phyloP scores from a whole-genome alignment of 2,329 filamentous ascomycete genomes.

The Macroventuria anomochaeta region DNA sequence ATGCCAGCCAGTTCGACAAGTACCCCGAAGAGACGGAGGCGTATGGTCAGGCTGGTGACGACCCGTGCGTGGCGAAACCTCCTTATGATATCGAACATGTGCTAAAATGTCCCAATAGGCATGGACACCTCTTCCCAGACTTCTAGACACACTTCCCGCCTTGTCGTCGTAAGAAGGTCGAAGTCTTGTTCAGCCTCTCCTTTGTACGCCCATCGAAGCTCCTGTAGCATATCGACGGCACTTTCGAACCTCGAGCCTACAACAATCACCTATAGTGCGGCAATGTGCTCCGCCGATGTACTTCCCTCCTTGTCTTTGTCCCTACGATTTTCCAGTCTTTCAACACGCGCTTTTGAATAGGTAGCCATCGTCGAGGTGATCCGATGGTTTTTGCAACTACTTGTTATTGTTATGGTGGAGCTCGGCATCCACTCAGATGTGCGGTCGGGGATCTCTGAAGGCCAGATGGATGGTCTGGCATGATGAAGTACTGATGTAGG shows the following conservation, averaged over 20 bases:
- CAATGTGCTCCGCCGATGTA: conserved; percentile 18
- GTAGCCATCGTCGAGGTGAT: conserved; percentile 9
- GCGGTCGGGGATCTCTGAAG: background rate
- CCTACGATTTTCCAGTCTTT: background rate
- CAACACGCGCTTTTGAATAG: conserved; percentile 11
- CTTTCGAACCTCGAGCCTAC: background rate
- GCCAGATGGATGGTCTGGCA: background rate
- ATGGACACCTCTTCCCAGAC: conserved; percentile 45
- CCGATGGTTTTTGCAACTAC: background rate
- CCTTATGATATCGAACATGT: conserved; percentile 33
- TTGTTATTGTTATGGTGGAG: background rate
- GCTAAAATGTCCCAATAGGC: conserved; percentile 44
- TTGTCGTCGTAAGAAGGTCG: background rate
- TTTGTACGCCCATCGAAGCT: background rate
- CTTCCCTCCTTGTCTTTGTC: conserved; percentile 21
- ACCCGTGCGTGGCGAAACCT: conserved; percentile 73
- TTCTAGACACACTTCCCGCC: conserved; percentile 28
- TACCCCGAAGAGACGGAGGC: conserved; percentile 96
- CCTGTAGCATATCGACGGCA: background rate
- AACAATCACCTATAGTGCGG: conserved; percentile 5
- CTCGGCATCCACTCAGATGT: too few species aligned
- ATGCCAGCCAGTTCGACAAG: conserved; percentile 96
- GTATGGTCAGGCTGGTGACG: conserved; percentile 79
- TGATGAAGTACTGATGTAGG: background rate
- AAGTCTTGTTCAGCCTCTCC: conserved; percentile 1